Base-by-base conservation (phyloP, 176 grass and related monocot genomes). In the Melocanna baccifera region DNA sequence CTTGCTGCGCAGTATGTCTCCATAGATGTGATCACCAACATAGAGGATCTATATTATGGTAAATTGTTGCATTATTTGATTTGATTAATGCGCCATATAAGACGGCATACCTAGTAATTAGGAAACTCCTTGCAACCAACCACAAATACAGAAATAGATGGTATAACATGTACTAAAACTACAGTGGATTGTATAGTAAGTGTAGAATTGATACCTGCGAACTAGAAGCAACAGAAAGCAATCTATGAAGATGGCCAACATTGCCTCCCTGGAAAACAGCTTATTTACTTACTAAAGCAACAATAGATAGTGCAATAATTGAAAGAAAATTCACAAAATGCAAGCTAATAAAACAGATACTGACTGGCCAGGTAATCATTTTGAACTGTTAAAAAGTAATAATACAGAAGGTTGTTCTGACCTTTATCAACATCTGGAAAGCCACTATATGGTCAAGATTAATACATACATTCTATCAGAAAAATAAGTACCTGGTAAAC, bases 21-120 rank as follows among this genome's bases (percentile, higher is more conserved):
- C 96, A 73, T 98, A 98, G 66, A 98, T 98, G 42, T 98, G 96
- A 83, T 98, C 96, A 47, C 96, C 96, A 89, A 98, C 96, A 86
- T 98, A 98, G 25, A 98, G 91, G 63, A 98, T 86, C 96, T 98
- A 82, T 68, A 62, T 69, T 71, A 84, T 45, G 52, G 77, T 78
- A 65, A 48, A 67, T 84, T 67, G 77, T 10, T 28, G 18, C 9
- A 40, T 56, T 48, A 90, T 70, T 71, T 71, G 2, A 64, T 62
- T 63, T 84, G 13, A 81, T 73, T 73, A 61, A 53, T 69, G 29
- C 25, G 26, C 23, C 47, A 42, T 69, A 69, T 62, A 80, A 45
- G 8, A 75, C 53, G 37, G 64, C 36, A 56, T 53, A 71, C 19
- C 32, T 66, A 73, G 37, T 82, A 43, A 73, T 36, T 65, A 81